Evolutionary conservation across 768 basidiomycete genomes (phyloP), one percentile per base, ranked within the genome.

Genomic region (Amanita exitialis): DNA sequence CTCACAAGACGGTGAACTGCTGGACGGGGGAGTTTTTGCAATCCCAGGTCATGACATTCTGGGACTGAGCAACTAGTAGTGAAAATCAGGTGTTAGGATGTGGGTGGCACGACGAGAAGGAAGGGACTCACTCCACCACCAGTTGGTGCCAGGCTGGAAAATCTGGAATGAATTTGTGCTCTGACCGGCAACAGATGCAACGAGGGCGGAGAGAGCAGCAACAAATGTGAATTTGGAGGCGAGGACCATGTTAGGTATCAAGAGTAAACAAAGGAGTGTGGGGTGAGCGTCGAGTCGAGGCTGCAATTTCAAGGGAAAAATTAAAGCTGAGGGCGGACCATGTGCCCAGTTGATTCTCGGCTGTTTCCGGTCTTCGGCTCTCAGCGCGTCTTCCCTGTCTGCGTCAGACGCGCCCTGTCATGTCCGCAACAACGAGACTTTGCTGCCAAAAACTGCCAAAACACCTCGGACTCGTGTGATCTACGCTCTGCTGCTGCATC

Each of bases 181-280:
- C 37, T 53, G 52, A n/a, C 12, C 45, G 0, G 45, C 44, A 20
- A 42, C 52, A 23, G 37, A 28, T 13, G 18, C 30, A 25, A 41
- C 3, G 20, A 53, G 20, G 16, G 37, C 52, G 23, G 44, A 30
- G 21, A 53, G 45, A 20, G 52, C 39, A 35, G 52, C 35, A 23
- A 21, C 36, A 36, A 47, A 20, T 12, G 52, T 16, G 21, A 53
- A 18, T 13, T 47, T 46, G 46, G 47, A 38, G 36, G 10, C 6
- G 30, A 49, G n/a, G n/a, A 53, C 44, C 52, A 53, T 53, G 46
- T 41, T 46, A 25, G 23, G 18, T 15, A 51, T 28, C n/a, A n/a
- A n/a, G n/a, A n/a, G n/a, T n/a, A n/a, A n/a, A n/a, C 32, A 53
- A 53, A 53, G 16, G 52, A 53, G 45, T 39, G 52, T 53, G 52